phyloP scores from a whole-genome alignment of 73 alveolate species.

The Paramecium pentaurelia region DNA sequence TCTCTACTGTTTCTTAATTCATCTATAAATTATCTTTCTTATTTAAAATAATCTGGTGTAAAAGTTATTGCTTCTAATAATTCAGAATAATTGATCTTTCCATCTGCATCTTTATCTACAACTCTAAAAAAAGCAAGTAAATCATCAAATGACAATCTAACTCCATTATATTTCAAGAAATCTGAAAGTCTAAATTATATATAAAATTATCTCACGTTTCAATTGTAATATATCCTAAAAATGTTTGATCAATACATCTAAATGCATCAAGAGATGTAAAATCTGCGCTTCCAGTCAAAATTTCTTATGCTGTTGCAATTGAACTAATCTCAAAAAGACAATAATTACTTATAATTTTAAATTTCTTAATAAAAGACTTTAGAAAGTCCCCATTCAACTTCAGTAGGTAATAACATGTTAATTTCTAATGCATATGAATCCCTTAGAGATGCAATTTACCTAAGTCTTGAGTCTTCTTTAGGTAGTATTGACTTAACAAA shows the following conservation, averaged over 20 bases:
- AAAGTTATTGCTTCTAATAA: not conserved
- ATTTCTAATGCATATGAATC: not conserved
- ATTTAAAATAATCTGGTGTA: not conserved
- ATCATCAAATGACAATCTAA: not conserved
- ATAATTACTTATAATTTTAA: not conserved
- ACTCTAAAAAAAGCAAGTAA: conserved; percentile 14
- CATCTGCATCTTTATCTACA: conserved; percentile 17
- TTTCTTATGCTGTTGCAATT: not conserved
- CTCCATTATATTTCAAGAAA: conserved; percentile 1
- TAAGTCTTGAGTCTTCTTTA: not conserved
- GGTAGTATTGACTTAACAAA: conserved; percentile 29
- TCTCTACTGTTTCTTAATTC: conserved; percentile 26
- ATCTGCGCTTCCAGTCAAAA: conserved; percentile 10
- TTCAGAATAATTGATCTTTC: conserved; percentile 5
- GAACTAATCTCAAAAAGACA: not conserved
- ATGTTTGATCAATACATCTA: not conserved
- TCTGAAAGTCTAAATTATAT: not conserved
- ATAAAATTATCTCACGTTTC: not conserved
- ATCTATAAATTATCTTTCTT: not conserved
- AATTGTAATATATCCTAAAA: conserved; percentile 1
- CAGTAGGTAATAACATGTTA: conserved; percentile 28
- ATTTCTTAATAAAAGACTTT: conserved; percentile 1
- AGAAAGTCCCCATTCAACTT: conserved; percentile 47
- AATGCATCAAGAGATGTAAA: conserved; percentile 35
- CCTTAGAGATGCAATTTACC: not conserved